Evolutionary conservation across 495 filamentous ascomycete genomes (phyloP).

Genomic region (Sordaria brevicollis): DNA sequence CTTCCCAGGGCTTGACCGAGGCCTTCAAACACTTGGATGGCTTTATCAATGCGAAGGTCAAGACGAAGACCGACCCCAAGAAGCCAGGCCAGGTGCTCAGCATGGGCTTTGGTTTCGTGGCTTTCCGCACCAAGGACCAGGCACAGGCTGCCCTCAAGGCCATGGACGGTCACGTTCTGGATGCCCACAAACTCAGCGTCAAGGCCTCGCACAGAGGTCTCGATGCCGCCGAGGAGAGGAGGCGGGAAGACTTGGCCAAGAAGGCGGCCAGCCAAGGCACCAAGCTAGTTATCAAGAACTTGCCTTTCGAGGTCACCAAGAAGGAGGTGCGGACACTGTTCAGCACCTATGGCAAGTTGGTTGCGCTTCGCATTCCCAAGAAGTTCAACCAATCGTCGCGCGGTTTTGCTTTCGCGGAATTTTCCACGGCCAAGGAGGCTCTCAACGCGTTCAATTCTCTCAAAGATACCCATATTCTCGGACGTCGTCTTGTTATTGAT

Average conservation of each 20-base stretch:
- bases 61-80: slow-evolving; percentile 81
- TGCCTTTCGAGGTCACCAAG: slow-evolving; percentile 91
- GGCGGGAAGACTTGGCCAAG: slow-evolving; percentile 70
- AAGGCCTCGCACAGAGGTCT: slow-evolving; percentile 73
- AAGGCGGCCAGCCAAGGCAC: slow-evolving; percentile 61
- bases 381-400: slow-evolving; percentile 81
- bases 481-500: slow-evolving; percentile 77
- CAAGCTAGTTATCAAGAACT: slow-evolving; percentile 96
- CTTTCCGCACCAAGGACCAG: slow-evolving; percentile 67
- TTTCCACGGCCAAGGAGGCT: slow-evolving; percentile 83
- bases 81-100: slow-evolving; percentile 71
- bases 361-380: slow-evolving; percentile 85
- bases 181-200: slow-evolving; percentile 74
- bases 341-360: slow-evolving; percentile 79
- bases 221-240: slow-evolving; percentile 78
- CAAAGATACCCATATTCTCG: slow-evolving; percentile 86
- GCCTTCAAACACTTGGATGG: slow-evolving; percentile 73
- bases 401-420: slow-evolving; percentile 96
- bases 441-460: slow-evolving; percentile 87
- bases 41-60: slow-evolving; percentile 73
- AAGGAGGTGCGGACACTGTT: slow-evolving; percentile 82
- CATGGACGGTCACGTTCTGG: slow-evolving; percentile 81
- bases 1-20: slow-evolving; percentile 57
- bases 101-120: slow-evolving; percentile 94
- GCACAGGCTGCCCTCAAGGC: slow-evolving; percentile 67